phyloP scores from a whole-genome alignment of 371 early-diverging fungal species.

The Mortierella sp. region DNA sequence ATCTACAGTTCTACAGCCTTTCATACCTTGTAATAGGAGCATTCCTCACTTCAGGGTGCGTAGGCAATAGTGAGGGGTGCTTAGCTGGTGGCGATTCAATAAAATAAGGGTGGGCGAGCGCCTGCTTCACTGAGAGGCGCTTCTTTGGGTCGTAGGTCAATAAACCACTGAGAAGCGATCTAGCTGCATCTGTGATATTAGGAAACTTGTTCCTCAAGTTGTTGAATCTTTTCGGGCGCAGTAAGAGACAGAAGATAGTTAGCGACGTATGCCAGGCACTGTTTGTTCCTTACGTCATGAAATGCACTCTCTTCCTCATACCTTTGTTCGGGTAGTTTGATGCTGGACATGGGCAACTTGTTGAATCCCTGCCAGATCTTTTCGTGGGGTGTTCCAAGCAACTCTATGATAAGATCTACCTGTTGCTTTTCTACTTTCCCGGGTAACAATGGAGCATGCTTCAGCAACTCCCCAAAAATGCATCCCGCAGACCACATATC shows the following conservation, averaged over 20 bases:
- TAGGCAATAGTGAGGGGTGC: conserved; percentile 72
- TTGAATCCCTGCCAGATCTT: conserved; percentile 85
- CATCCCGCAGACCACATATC: conserved; percentile 97
- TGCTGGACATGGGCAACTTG: conserved; percentile 71
- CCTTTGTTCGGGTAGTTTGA: conserved; percentile 69
- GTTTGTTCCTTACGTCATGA: no score
- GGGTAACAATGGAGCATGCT: conserved; percentile 82
- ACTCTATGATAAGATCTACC: conserved; percentile 76
- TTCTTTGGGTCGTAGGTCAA: conserved; percentile 85
- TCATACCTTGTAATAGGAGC: conserved; percentile 33
- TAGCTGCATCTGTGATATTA: conserved; percentile 69
- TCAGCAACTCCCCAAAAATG: conserved; percentile 86
- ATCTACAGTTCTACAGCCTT: not conserved
- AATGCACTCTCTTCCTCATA: conserved; percentile 24
- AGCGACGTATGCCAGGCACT: not conserved
- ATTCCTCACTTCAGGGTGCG: conserved; percentile 77
- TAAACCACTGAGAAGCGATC: conserved; percentile 80
- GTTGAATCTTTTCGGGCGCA: conserved; percentile 58
- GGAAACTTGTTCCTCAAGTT: conserved; percentile 72
- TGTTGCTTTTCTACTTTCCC: conserved; percentile 88
- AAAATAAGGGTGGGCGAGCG: conserved; percentile 85
- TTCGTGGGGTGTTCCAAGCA: conserved; percentile 86
- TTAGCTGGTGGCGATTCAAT: conserved; percentile 75
- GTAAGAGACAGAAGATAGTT: not conserved
- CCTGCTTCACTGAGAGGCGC: conserved; percentile 80